Percentiles rank a stretch among this genome's conserved stretches.
phyloP scores from a whole-genome alignment of 371 early-diverging fungal genomes.

The Mucor irregularis region DNA sequence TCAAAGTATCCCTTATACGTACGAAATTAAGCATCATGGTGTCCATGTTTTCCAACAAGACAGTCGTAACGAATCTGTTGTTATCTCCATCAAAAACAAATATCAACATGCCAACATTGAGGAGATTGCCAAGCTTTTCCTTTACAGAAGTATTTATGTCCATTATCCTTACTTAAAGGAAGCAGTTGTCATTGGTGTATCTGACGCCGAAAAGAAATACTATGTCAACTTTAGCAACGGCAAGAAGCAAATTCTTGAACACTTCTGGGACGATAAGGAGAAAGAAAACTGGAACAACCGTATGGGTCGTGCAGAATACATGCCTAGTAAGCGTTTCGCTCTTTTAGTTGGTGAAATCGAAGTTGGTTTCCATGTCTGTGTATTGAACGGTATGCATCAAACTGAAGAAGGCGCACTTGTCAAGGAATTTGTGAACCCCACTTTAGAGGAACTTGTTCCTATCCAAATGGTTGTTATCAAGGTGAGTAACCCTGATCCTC shows the following conservation, averaged over 20 bases:
- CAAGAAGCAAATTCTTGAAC: constrained; percentile 43
- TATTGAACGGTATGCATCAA: constrained; percentile 72
- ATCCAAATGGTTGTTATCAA: constrained; percentile 69
- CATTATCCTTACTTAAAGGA: constrained; percentile 90
- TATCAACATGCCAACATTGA: constrained; percentile 50
- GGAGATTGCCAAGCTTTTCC: constrained; percentile 49
- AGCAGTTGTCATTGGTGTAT: constrained; percentile 74
- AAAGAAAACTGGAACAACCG: constrained; percentile 53
- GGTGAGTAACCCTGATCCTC: constrained; percentile 68
- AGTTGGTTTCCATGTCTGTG: constrained; percentile 67
- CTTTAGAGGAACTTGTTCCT: constrained; percentile 64
- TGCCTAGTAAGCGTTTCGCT: constrained; percentile 62
- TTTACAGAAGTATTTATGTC: constrained; percentile 66
- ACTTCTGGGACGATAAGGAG: constrained; percentile 52
- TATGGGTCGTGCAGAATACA: constrained; percentile 59
- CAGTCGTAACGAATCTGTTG: constrained; percentile 81
- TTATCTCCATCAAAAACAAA: constrained; percentile 62
- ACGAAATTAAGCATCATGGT: constrained; percentile 68
- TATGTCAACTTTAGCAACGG: constrained; percentile 49
- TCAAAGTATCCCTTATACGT: constrained; percentile 72
- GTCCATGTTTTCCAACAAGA: constrained; percentile 87
- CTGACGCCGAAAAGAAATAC: constrained; percentile 69
- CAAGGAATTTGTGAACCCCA: constrained; percentile 77
- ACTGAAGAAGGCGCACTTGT: constrained; percentile 79
- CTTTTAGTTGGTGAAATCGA: constrained; percentile 72